phyloP scores from a whole-genome alignment of 108 stramenopile genomes.

The Aurantiochytrium sp. region DNA sequence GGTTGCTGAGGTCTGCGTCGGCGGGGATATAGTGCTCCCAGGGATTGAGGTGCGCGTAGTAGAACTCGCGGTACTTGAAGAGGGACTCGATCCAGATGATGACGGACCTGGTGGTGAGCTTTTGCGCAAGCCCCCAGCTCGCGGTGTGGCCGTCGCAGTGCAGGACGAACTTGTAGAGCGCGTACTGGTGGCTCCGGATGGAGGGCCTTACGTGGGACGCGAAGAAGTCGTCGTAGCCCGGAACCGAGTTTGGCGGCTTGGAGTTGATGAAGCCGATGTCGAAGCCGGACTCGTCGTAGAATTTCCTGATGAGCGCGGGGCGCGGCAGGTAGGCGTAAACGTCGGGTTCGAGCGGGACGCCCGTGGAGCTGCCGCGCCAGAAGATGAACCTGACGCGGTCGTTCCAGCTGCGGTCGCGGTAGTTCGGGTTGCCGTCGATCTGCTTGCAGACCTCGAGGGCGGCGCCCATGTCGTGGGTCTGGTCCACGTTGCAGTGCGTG shows the following conservation, averaged over 20 bases:
- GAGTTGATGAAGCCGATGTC: not conserved
- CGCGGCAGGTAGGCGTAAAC: not conserved
- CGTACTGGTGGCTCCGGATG: not conserved
- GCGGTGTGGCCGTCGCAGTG: conserved; percentile 24
- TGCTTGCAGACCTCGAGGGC: not conserved
- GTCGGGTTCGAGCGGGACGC: not conserved
- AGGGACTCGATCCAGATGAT: not conserved
- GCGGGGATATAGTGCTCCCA: conserved; percentile 21
- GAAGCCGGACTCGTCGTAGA: not conserved
- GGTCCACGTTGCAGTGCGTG: not conserved
- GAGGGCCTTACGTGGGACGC: not conserved
- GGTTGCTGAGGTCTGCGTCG: not conserved
- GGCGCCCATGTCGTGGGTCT: not conserved
- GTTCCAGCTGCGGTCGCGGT: not conserved
- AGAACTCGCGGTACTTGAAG: not conserved
- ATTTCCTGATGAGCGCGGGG: not conserved
- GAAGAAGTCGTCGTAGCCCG: not conserved
- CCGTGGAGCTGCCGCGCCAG: conserved; percentile 23
- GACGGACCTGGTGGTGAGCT: not conserved
- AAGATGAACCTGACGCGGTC: not conserved
- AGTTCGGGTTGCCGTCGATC: not conserved
- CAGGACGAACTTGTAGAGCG: not conserved
- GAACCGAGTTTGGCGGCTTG: not conserved
- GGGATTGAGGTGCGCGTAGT: not conserved
- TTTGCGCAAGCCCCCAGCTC: conserved; percentile 20